Base-by-base conservation (phyloP, 129 eudicot genomes). In the Flaveria robusta region DNA sequence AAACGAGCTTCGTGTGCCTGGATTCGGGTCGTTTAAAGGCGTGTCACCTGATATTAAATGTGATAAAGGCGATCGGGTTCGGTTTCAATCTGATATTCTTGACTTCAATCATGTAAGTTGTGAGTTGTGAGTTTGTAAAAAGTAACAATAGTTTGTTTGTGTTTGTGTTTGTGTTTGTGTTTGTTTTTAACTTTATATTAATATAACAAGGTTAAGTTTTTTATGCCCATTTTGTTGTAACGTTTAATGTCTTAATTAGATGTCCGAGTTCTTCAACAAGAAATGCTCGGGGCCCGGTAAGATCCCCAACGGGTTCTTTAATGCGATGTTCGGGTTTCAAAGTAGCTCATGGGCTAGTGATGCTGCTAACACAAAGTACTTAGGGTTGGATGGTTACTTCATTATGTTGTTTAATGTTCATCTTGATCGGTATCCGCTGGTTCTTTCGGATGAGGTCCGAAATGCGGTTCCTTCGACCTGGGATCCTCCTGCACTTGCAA, bases 401-500 rank as follows among this genome's bases (percentile, higher is more conserved):
- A 93, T 90, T 18, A 68, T 81, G 23, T 76, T 90, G 15, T 88
- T 88, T 69, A 74, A 82, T 29, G 78, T 90, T 27, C 97, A 91
- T 68, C 82, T 93, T 47, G 91, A 93, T 75, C 83, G 98, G 15
- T 93, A 85, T 72, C 97, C 97, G 16, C 85, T 93, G 24, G 55
- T 87, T 79, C 90, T 93, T 2, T 82, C 84, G 1, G 89, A 90
- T 74, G 81, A 93, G 71, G 97, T 93, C 1, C 80, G 87, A 60
- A 87, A 90, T 66, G 93, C 82, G 2, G 97, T 93, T 77, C 98
- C 98, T 63, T 76, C 93, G 0, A 85, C 83, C 20, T 90, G 98
- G 98, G 97, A 93, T 85, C 98, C 98, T 27, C 72, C 87, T 58
- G 95, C 93, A 50, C 86, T 90, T 46, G 97, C 98, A 9, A 90